phyloP scores from a whole-genome alignment of 345 rosid species.

The Pugionium cornutum region DNA sequence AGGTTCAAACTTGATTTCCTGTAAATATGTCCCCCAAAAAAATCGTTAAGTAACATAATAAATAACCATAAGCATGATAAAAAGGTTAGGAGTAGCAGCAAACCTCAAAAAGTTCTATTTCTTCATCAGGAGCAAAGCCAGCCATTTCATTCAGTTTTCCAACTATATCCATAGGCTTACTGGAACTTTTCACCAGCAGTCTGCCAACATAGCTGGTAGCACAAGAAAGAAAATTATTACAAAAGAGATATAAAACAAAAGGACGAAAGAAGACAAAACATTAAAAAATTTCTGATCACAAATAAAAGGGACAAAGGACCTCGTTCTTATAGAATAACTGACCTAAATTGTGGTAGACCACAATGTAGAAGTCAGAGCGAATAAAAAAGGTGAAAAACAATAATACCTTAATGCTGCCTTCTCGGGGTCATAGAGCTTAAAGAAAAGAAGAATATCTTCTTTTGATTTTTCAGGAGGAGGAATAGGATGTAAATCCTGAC shows the following conservation, averaged over 20 bases:
- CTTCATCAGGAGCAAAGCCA: conserved; percentile 84
- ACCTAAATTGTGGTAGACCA: neutral
- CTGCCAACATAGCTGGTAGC: conserved; percentile 66
- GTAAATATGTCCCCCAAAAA: conserved; percentile 24
- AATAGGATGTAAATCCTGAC: conserved; percentile 70
- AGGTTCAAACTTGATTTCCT: conserved; percentile 97
- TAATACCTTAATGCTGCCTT: conserved; percentile 72
- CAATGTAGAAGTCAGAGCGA: neutral
- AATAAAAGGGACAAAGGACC: conserved; percentile 1
- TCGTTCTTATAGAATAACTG: conserved; percentile 9
- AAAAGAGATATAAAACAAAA: conserved; percentile 3
- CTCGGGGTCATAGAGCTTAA: conserved; percentile 70
- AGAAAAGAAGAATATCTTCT: conserved; percentile 53
- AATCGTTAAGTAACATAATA: conserved; percentile 11
- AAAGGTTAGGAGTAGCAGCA: conserved; percentile 19
- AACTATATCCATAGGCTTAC: conserved; percentile 74
- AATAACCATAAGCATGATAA: conserved; percentile 9
- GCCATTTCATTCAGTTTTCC: conserved; percentile 81
- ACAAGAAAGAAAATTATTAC: conserved; percentile 7
- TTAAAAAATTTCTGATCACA: neutral
- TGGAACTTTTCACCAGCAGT: conserved; percentile 73
- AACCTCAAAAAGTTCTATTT: conserved; percentile 91
- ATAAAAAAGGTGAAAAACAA: conserved; percentile 7
- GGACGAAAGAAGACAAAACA: neutral
- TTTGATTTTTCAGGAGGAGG: conserved; percentile 71